Percentiles rank a stretch among this genome's conserved stretches.
Evolutionary conservation across 2,329 filamentous ascomycete genomes (phyloP).

Genomic region (Huntiella moniliformis): DNA sequence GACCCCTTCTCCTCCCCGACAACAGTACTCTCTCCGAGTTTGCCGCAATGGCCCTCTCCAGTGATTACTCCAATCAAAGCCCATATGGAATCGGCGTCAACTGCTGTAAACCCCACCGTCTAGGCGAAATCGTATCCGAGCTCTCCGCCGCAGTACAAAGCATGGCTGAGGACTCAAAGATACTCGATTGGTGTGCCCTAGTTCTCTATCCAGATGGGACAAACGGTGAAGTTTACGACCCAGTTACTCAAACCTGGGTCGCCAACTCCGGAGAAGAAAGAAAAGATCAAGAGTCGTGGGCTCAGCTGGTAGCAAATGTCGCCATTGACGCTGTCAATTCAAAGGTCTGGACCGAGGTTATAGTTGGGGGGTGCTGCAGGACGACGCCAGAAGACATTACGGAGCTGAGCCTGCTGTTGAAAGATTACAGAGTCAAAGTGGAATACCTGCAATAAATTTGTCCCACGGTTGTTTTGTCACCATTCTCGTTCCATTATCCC

Average conservation of each 20-base stretch:
- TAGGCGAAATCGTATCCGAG: conserved; percentile 33
- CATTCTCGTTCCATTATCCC: too few relatives aligned
- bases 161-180: conserved; percentile 20
- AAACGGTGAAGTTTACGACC: conserved; percentile 49
- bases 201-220: conserved; percentile 53
- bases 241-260: conserved; percentile 41
- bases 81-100: conserved; percentile 51
- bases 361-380: conserved; percentile 37
- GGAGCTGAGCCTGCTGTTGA: background rate
- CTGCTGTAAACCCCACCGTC: conserved; percentile 46
- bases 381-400: conserved; percentile 21
- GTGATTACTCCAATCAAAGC: conserved; percentile 13
- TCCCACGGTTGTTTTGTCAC: too few relatives aligned
- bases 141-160: conserved; percentile 30
- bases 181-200: conserved; percentile 29
- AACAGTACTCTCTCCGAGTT: conserved; percentile 24
- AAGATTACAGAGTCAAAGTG: background rate
- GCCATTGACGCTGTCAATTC: conserved; percentile 21
- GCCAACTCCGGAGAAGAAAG: conserved; percentile 16
- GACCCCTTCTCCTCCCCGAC: conserved; percentile 38
- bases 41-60: conserved; percentile 22
- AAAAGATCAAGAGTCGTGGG: conserved; percentile 23
- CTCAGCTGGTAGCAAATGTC: conserved; percentile 23
- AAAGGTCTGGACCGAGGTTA: conserved; percentile 25
- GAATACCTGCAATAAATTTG: background rate